Base-by-base conservation (phyloP, 768 basidiomycete genomes). In the Coprinopsis strossmayeri region DNA sequence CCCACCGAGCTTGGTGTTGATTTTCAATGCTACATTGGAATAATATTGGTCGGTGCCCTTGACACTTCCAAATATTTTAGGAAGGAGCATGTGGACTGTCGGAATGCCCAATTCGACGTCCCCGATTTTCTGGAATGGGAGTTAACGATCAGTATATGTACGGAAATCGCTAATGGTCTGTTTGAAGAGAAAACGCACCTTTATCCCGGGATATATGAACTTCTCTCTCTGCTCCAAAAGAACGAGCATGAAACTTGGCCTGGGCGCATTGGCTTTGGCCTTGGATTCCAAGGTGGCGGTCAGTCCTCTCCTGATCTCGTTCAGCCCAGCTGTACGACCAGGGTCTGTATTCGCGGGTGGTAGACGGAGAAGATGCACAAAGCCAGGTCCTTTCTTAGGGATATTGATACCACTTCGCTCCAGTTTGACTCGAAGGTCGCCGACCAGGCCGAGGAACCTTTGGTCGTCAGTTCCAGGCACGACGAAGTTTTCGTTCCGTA, bases 1-100 rank as follows among this genome's bases (percentile, higher is more conserved):
- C 0, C 90, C 90, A 3, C 87, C 87, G 1, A 91, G 78, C 63
- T 92, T 92, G 27, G 81, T 80, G 56, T 92, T 92, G 5, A 88
- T 74, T 57, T 92, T 91, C 48, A 91, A 64, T 0, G 85, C 84
- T 28, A 90, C 78, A 53, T 89, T 91, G 9, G 88, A 85, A 47
- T 89, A 76, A 59, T 91, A 92, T 54, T 90, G 87, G 49, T 86
- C 82, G 45, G 55, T 73, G 1, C 50, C 50, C 3, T n/a, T 2
- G n/a, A 46, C 26, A 13, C 78, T 73, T 4, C 61, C 66, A 4
- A 84, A 60, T 5, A 82, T 84, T 60, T 88, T 90, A 4, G 54
- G 57, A 9, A 82, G 63, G 23, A 78, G 72, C 80, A 89, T 82
- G 55, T 83, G 84, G n/a, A 89, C 63, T 0, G 87, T 89, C 37